Percentiles rank a stretch among this genome's conserved stretches.
phyloP scores from a whole-genome alignment of 441 rosid genomes.

The Gossypium gossypioides region DNA sequence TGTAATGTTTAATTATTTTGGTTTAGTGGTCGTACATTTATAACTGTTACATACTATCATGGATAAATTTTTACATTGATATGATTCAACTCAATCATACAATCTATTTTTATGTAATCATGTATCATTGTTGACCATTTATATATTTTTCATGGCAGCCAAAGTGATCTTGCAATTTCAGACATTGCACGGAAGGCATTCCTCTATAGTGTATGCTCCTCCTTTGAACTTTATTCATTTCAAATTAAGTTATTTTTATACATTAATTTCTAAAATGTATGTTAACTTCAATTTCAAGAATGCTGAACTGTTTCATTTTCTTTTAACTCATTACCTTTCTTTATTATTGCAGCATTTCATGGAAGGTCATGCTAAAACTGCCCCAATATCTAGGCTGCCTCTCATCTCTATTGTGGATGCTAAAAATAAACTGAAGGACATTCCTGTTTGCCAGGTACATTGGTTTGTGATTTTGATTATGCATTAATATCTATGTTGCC shows the following conservation, averaged over 20 bases:
- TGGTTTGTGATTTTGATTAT: constrained; percentile 13
- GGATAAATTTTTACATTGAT: not conserved
- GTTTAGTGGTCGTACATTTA: not conserved
- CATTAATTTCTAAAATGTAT: not conserved
- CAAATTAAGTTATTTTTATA: not conserved
- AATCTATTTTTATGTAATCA: not conserved
- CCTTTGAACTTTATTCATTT: not conserved
- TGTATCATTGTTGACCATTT: not conserved
- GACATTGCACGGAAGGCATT: constrained; percentile 99
- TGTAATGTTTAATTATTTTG: not conserved
- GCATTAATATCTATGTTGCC: constrained; percentile 11
- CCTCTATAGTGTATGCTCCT: constrained; percentile 76
- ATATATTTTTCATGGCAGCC: constrained; percentile 41
- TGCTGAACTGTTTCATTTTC: not conserved
- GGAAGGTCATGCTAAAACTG: constrained; percentile 97
- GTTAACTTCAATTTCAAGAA: not conserved
- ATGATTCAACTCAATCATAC: not conserved
- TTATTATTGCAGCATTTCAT: constrained; percentile 72
- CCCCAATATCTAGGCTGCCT: constrained; percentile 89
- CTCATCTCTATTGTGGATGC: constrained; percentile 66
- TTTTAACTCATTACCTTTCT: constrained; percentile 14
- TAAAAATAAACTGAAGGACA: constrained; percentile 71
- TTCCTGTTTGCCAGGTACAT: constrained; percentile 86
- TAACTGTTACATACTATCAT: not conserved
- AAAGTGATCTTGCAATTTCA: constrained; percentile 71